These are phyloP conservation scores for Phytophthora crassamura DNA, from an alignment of 352 stramenopile genomes.

Conservation along the genomic window DNA sequence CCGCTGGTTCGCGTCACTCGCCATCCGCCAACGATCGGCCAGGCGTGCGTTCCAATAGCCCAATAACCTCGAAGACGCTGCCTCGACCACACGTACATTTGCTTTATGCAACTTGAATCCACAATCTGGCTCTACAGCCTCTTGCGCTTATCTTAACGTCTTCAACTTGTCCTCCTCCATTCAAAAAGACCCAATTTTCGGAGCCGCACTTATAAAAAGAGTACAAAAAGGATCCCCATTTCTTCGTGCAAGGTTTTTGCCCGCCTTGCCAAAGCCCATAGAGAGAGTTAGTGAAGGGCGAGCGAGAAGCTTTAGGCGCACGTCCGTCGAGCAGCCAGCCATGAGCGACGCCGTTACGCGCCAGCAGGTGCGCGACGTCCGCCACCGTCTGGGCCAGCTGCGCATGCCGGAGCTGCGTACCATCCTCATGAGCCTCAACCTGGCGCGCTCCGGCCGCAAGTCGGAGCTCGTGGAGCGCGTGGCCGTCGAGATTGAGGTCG, in stretches of 20 bases:
- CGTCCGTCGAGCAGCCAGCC: not conserved
- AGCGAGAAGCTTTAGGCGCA: constrained; percentile 14
- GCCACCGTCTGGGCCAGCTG: constrained; percentile 57
- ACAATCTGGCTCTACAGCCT: no score
- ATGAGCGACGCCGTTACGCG: constrained; percentile 34
- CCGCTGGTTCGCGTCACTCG: constrained; percentile 74
- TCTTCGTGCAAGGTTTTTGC: no score
- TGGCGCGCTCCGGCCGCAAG: constrained; percentile 77
- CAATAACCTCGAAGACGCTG: not conserved
- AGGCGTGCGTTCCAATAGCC: constrained; percentile 37
- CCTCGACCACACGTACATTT: not conserved
- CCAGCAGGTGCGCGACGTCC: constrained; percentile 51
- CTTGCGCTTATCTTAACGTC: no score
- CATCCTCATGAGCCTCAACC: constrained; percentile 72
- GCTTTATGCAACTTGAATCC: not conserved
- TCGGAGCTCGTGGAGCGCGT: constrained; percentile 84
- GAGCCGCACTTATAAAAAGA: no score
- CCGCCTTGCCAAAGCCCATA: no score
- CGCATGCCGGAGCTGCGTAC: constrained; percentile 80
- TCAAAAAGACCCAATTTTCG: no score
- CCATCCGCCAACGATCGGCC: constrained; percentile 51
- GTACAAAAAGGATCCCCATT: no score
- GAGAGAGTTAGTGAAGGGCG: constrained; percentile 18
- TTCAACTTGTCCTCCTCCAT: no score
- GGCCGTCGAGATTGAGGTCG: constrained; percentile 62